Base-by-base conservation (phyloP, 768 basidiomycete species). In the Thelephora ganbajun region DNA sequence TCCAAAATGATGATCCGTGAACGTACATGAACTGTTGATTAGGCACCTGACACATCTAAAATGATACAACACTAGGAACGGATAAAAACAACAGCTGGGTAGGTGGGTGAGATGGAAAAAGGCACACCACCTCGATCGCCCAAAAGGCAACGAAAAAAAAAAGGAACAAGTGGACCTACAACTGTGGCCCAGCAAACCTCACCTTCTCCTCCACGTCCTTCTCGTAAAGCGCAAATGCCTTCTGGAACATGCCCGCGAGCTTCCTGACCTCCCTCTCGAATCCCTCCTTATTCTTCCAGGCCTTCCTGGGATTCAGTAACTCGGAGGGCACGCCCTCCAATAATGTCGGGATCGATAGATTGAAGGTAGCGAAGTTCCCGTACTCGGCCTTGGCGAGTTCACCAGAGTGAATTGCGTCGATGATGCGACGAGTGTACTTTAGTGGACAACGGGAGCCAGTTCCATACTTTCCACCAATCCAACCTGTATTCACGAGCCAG, bases 401-500 rank as follows among this genome's bases (percentile, higher is more conserved):
- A 45, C 94, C 93, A 49, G 85, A 83, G 72, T 98, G 96, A 58
- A 98, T 90, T 35, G 92, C 87, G 63, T 98, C 92, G 66, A 98
- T 85, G 63, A 98, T 98, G 50, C 83, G 81, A 48, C 94, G 89
- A 43, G 96, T 98, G 69, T 80, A 90, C 62, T 87, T 87, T 68
- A 99, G 82, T 16, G 94, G 84, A 77, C 94, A 99, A 53, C 94
- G 88, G 69, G 86, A 88, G 55, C 93, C 94, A 13, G 70, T 69
- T 43, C 94, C 94, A 64, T 79, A 99, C 65, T 89, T 90, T 63
- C 94, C 94, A 48, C 88, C 83, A 46, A 88, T 84, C 89, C 89
- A 93, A 51, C 88, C 94, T 2, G 94, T 99, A 81, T 99, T 98
- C 78, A 99, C 86, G 61, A 98, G 74, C 90, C 91, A 99, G 72